phyloP scores from a whole-genome alignment of 139 green algal genomes.

The Nannochloris sp. region DNA sequence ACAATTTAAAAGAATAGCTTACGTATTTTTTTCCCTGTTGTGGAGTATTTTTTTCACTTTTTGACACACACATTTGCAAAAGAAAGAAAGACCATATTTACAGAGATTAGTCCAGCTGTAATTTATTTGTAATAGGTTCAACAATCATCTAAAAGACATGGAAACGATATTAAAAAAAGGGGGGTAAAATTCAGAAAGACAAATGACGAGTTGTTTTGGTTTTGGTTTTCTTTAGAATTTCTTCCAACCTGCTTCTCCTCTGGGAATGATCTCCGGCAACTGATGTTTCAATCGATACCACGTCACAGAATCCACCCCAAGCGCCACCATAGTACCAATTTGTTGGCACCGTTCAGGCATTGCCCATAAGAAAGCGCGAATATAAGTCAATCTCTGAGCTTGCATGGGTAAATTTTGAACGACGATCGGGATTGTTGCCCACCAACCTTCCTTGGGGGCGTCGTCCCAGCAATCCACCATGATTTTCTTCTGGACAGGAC shows the following conservation, averaged over 20 bases:
- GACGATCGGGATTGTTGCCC: slow-evolving; percentile 25
- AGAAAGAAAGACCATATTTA: no score
- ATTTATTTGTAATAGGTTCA: no score
- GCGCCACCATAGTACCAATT: slow-evolving; percentile 22
- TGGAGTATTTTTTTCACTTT: no score
- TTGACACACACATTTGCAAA: no score
- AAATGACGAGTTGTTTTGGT: no score
- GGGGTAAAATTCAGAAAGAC: no score
- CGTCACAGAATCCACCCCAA: slow-evolving; percentile 10
- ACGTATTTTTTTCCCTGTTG: no score
- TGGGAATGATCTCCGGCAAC: slow-evolving; percentile 23
- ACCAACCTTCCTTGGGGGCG: slow-evolving; percentile 27
- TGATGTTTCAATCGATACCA: slow-evolving; percentile 3
- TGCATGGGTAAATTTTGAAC: slow-evolving; percentile 37
- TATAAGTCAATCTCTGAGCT: slow-evolving; percentile 33
- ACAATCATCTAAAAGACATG: no score
- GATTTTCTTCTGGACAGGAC: slow-evolving; percentile 28
- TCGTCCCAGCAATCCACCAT: slow-evolving; percentile 29
- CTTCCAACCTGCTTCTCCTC: slow-evolving; percentile 24
- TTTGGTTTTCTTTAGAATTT: slow-evolving; percentile 11
- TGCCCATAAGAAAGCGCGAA: slow-evolving; percentile 43
- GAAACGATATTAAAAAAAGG: no score
- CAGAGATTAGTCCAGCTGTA: no score
- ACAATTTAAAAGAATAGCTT: no score
- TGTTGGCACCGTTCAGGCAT: slow-evolving; percentile 30